These are phyloP conservation scores for Podosphaera leucotricha DNA, from an alignment of 2,329 filamentous ascomycete species.

Conservation along the genomic window DNA sequence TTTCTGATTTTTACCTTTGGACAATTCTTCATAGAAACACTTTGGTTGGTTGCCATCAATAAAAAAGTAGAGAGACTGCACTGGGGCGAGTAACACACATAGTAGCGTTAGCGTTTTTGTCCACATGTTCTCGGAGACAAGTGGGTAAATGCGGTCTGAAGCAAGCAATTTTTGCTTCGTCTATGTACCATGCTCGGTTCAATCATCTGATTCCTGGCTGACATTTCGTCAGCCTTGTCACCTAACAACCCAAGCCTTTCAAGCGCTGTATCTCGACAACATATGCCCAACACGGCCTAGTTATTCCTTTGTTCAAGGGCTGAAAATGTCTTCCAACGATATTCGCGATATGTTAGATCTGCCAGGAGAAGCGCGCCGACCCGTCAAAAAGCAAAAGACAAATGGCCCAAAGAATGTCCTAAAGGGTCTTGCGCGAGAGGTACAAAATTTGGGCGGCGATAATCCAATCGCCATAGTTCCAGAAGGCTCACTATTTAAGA, in stretches of 20 bases:
- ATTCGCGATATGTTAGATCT: constrained; percentile 75
- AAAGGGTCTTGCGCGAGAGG: constrained; percentile 40
- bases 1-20: constrained; percentile 39
- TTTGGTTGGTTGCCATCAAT: constrained; percentile 67
- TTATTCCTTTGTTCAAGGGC: not conserved
- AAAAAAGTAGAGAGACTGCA: constrained; percentile 85
- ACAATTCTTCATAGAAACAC: constrained; percentile 96
- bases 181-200: too few relatives aligned
- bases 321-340: constrained; percentile 50
- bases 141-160: not conserved
- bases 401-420: constrained; percentile 33
- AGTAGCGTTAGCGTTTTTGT: constrained; percentile 40
- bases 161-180: not conserved
- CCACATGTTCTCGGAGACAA: constrained; percentile 24
- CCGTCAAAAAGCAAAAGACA: constrained; percentile 53
- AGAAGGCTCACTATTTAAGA: constrained; percentile 34
- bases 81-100: constrained; percentile 33
- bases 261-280: too few relatives aligned
- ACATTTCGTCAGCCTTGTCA: not conserved
- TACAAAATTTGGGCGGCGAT: constrained; percentile 40
- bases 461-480: constrained; percentile 45
- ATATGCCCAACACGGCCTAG: too few relatives aligned
- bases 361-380: constrained; percentile 35
- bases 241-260: too few relatives aligned
- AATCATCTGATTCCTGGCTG: too few relatives aligned